A percentile compares a stretch with the other conserved stretches of the same genome.
phyloP scores from a whole-genome alignment of 1,139 yeast genomes.

The Debaryomyces singareniensis region DNA sequence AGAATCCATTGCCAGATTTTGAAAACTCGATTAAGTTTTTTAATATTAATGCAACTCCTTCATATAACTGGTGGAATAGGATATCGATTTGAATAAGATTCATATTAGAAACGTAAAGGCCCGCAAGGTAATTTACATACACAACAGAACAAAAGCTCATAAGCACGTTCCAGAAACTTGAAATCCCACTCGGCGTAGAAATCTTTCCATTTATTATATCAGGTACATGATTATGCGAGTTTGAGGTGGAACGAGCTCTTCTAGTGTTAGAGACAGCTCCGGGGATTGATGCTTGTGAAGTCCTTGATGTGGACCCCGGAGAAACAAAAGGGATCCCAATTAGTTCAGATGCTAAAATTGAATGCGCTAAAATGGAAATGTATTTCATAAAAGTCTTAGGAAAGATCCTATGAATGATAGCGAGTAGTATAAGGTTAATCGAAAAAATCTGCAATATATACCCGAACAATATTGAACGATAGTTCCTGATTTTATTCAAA shows the following conservation, averaged over 20 bases:
- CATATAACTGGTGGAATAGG: too few species aligned
- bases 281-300: slow-evolving; percentile 10
- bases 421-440: slow-evolving; percentile 25
- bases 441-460: slow-evolving; percentile 18
- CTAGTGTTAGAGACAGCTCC: slow-evolving; percentile 4
- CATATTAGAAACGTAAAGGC: neutral
- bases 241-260: neutral
- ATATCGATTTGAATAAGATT: neutral
- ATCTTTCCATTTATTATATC: neutral
- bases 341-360: slow-evolving; percentile 44
- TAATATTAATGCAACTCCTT: too few species aligned
- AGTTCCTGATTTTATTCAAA: slow-evolving; percentile 10
- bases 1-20: too few species aligned
- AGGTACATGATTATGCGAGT: slow-evolving; percentile 3
- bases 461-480: slow-evolving; percentile 13
- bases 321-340: slow-evolving; percentile 36
- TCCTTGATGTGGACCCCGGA: too few species aligned
- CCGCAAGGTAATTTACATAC: slow-evolving; percentile 21
- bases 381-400: slow-evolving; percentile 32
- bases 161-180: slow-evolving; percentile 18
- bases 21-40: too few species aligned
- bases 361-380: slow-evolving; percentile 40
- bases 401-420: slow-evolving; percentile 21
- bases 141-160: slow-evolving; percentile 25
- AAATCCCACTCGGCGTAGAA: too few species aligned